phyloP scores from a whole-genome alignment of 371 early-diverging fungal genomes.

The Vittaforma corneae region DNA sequence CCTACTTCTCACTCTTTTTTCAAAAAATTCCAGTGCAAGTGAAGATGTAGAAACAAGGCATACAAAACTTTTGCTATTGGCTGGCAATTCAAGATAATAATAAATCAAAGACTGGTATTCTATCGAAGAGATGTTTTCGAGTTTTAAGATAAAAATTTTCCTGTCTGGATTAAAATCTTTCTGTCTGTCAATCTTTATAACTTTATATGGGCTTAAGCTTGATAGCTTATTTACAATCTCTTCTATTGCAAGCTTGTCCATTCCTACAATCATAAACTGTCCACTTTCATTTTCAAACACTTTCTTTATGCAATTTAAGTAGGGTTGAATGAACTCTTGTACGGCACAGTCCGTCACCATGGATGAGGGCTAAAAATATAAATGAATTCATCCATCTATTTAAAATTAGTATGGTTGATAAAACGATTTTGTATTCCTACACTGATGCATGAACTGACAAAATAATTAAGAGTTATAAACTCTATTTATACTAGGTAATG shows the following conservation, averaged over 20 bases:
- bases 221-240: background rate
- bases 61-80: conserved; percentile 10
- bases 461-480: too few species aligned
- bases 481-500: too few species aligned
- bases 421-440: too few species aligned
- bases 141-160: conserved; percentile 32
- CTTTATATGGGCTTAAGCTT: background rate
- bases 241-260: conserved; percentile 5
- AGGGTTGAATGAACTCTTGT: background rate
- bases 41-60: conserved; percentile 21
- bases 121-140: conserved; percentile 1
- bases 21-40: conserved; percentile 30
- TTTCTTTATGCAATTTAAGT: background rate
- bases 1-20: conserved; percentile 38
- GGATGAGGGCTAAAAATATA: too few species aligned
- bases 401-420: too few species aligned
- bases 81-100: conserved; percentile 31
- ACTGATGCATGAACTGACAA: too few species aligned
- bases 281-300: conserved; percentile 1
- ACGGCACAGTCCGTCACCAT: background rate
- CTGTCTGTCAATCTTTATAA: background rate
- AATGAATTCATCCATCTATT: too few species aligned
- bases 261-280: conserved; percentile 16
- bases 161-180: conserved; percentile 19
- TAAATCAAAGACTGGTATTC: conserved; percentile 33